phyloP scores from a whole-genome alignment of 1,139 yeast genomes.

The Hyphopichia khmerensis region DNA sequence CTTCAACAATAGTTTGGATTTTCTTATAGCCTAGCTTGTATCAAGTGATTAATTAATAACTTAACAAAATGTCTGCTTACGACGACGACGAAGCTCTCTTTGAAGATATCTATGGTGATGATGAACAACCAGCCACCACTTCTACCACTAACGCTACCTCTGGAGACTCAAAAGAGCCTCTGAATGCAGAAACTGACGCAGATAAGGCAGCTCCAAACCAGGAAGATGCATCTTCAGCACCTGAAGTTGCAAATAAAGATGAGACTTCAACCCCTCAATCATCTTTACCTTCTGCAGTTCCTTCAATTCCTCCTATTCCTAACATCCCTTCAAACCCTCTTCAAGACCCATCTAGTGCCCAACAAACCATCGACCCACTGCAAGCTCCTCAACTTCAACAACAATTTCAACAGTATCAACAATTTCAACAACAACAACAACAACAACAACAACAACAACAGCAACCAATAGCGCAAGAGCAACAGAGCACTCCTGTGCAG shows the following conservation, averaged over 20 bases:
- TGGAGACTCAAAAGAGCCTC: slow-evolving; percentile 2
- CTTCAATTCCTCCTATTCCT: slow-evolving; percentile 7
- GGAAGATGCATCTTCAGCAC: no score
- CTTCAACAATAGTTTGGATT: no score
- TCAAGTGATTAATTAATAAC: neutral
- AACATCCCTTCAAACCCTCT: slow-evolving; percentile 1
- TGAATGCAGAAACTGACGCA: slow-evolving; percentile 2
- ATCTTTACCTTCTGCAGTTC: slow-evolving; percentile 7
- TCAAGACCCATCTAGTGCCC: neutral
- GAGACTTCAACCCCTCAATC: neutral
- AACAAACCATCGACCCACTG: neutral
- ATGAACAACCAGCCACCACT: neutral
- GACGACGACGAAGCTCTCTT: slow-evolving; percentile 87
- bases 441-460: slow-evolving; percentile 7
- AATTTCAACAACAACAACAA: slow-evolving; percentile 7
- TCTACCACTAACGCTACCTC: slow-evolving; percentile 6
- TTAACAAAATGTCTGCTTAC: slow-evolving; percentile 48
- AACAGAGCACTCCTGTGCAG: slow-evolving; percentile 18
- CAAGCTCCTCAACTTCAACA: slow-evolving; percentile 6
- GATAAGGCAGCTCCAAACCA: no score
- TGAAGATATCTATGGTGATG: slow-evolving; percentile 60
- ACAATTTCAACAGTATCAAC: slow-evolving; percentile 6
- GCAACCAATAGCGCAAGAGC: slow-evolving; percentile 7
- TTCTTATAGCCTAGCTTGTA: no score
- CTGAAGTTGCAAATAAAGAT: slow-evolving; percentile 2